Evolutionary conservation across 163 green algal genomes (phyloP).

Genomic region (Scenedesmus sp.): DNA sequence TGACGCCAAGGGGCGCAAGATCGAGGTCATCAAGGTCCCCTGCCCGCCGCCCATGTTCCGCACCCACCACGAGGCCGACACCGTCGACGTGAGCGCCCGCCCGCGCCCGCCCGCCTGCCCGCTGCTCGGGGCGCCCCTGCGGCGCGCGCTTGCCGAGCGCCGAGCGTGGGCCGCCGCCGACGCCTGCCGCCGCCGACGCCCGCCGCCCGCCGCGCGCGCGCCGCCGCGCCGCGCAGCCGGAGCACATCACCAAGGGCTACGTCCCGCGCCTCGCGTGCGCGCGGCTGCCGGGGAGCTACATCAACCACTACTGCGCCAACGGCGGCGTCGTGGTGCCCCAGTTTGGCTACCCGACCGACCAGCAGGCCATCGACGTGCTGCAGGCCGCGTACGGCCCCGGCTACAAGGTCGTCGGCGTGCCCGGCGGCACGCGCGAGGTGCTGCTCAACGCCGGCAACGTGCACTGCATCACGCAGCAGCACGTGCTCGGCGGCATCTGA

Average conservation of each 20-base stretch:
- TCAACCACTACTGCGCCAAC: conserved; percentile 87
- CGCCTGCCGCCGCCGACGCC: too few relatives aligned
- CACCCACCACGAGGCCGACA: conserved; percentile 50
- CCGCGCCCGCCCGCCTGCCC: neutral
- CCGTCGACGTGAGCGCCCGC: conserved; percentile 30
- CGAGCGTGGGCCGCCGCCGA: too few relatives aligned
- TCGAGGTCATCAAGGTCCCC: conserved; percentile 80
- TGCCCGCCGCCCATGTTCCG: conserved; percentile 63
- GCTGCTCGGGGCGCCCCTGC: too few relatives aligned
- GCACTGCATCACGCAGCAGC: conserved; percentile 80
- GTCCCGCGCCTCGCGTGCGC: conserved; percentile 61
- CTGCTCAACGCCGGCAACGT: conserved; percentile 82
- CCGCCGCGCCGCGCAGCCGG: conserved; percentile 58
- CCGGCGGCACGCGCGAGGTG: conserved; percentile 64
- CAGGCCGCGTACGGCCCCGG: conserved; percentile 68
- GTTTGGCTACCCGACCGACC: conserved; percentile 69
- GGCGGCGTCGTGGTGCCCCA: conserved; percentile 64
- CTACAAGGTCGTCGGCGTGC: conserved; percentile 70
- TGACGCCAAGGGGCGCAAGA: conserved; percentile 72
- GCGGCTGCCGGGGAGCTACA: conserved; percentile 74
- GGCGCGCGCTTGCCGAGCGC: too few relatives aligned
- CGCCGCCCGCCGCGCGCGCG: too few relatives aligned
- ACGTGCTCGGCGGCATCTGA: conserved; percentile 48
- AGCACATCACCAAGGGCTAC: conserved; percentile 73
- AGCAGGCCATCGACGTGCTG: conserved; percentile 66